Base-by-base conservation (phyloP, 176 grass and related monocot genomes). In the Oryza punctata region DNA sequence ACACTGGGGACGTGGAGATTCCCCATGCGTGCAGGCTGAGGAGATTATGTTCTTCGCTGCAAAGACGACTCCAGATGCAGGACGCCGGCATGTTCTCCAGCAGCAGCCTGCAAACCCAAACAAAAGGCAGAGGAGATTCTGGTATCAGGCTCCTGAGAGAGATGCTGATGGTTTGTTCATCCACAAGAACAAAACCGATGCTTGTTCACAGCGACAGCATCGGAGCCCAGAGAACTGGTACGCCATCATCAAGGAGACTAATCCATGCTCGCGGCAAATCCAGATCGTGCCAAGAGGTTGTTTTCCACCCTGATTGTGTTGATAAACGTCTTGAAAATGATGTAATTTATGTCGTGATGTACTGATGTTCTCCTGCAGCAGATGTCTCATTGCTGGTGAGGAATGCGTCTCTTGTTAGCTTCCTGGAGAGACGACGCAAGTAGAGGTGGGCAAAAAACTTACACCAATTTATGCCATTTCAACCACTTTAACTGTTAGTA, bases 361-460 rank as follows among this genome's bases (percentile, higher is more conserved):
- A 38, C 6, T 47, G 23, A 57, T 78, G 3, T n/a, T 78, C 9
- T 19, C 37, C 33, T 71, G 67, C 3, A 29, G 25, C 67, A 94
- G 91, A 80, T 88, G 80, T 91, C 73, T 84, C 85, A 35, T 15
- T 54, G 50, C 87, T 80, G 63, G 90, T 86, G 83, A 75, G 85
- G 67, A 92, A 88, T 69, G 85, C 80, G 23, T 97, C 91, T 41
- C 83, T 94, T 15, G 85, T 83, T 7, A 82, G 92, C 71, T 97
- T 97, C 88, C 66, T 97, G 25, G 63, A 94, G 64, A 89, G 78
- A 67, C 90, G 78, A 67, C 90, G 92, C 65, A 94, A 85, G 73
- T 85, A 92, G 60, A 94, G 94, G 94, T 88, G 77, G 15, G 47
- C 1, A 4, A 3, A 61, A 10, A 61, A 61, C 57, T 7, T 24